Base-by-base conservation (phyloP, 2,329 filamentous ascomycete species). In the Scytalidium lignicola region DNA sequence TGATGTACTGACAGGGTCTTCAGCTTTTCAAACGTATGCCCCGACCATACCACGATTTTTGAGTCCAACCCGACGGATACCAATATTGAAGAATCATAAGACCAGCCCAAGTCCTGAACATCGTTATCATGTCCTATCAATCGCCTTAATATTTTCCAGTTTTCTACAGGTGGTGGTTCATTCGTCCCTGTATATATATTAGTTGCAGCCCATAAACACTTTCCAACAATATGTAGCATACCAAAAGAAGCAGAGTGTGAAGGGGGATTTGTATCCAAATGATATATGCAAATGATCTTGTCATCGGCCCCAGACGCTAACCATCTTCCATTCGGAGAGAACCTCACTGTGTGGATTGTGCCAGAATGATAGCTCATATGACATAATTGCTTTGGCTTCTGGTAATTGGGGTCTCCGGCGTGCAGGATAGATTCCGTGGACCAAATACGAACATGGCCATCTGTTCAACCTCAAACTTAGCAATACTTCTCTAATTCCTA, bases 341-440 rank as follows among this genome's bases (percentile, higher is more conserved):
- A 99, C 58, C 95, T 88, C 55, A 99, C 93, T 0, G 92, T 90
- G 70, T 96, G 92, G 55, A 97, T 96, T 17, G 92, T 97, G 58
- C 92, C 93, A 3, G 95, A 91, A 68, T 99, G 93, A 65, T 97
- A 91, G 80, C 90, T 97, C 82, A 99, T 93, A 62, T 95, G 92
- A 59, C 92, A 95, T 62, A 99, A 82, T 75, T 99, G 95, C 62
- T 88, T 90, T 43, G 95, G 92, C 62, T 83, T 86, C 48, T 75
- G 78, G 70, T 85, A 91, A 52, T 78, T 76, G 28, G 82, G 73
- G 57, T 92, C 82, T 55, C 83, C 78, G 53, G 90, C 85, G 60
- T 89, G 88, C 66, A 90, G 85, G 64, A 99, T 90, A 49, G 93
- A 86, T 60, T 97, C 92, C 51, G 89, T 96, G 19, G 92, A 96